Base-by-base conservation (phyloP, 176 grass and related monocot species). In the Rhynchospora tenuis region DNA sequence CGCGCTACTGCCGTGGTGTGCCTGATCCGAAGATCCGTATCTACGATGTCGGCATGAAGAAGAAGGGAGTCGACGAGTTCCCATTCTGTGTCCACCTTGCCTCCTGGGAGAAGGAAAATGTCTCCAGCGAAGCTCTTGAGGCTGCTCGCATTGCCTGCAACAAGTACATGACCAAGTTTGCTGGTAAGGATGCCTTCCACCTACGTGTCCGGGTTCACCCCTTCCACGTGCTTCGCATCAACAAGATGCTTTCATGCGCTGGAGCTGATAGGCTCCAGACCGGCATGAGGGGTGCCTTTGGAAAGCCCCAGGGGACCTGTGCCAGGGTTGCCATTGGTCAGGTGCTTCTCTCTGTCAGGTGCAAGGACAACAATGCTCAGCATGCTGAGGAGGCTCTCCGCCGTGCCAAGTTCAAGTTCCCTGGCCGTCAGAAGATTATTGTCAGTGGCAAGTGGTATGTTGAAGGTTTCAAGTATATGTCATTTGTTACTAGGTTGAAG, bases 201-300 rank as follows among this genome's bases (percentile, higher is more conserved):
- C 81, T 93, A 10, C 59, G 91, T 81, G 86, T 95, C 71, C 11
- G 94, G 23, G 89, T 91, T 67, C 94, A 97, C 84, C 89, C 89
- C 0, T 97, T 91, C 85, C 87, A 97, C 50, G 94, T 93, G 38
- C 83, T 97, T 8, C 83, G 87, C 27, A 97, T 91, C 86, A 90
- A 93, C 84, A 93, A 93, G 89, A 97, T 91, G 94, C 87, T 91
- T 86, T 91, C 94, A 0, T 91, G 89, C 48, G 91, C 94, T 0
- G 94, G 94, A 83, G 89, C 87, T 78, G 91, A 97, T 97, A 93
- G 91, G 87, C 94, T 97, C 87, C 94, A 97, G 87, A 97, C 87
- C 28, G 87, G 94, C 42, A 97, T 97, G 94, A 92, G 93, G 84
- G 93, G 93, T 88, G 93, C 93, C 55, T 94, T 94, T 11, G 92